These are phyloP conservation scores for Xylaria castorea DNA, from an alignment of 495 filamentous ascomycete species.

Conservation along the genomic window DNA sequence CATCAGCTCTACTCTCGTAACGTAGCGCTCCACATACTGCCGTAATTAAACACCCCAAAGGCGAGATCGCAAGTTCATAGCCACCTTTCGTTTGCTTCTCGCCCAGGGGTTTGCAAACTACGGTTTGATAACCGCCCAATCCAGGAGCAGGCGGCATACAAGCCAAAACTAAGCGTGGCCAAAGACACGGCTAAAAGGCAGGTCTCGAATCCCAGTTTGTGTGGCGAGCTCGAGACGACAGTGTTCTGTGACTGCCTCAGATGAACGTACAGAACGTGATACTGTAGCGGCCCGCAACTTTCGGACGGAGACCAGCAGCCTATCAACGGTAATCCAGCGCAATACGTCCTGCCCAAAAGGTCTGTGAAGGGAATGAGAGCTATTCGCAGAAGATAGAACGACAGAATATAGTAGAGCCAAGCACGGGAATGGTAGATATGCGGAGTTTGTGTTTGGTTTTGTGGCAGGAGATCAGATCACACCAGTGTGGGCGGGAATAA, in stretches of 20 bases:
- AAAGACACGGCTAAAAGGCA: not conserved
- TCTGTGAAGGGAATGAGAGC: not conserved
- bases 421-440: not conserved
- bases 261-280: not conserved
- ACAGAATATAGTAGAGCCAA: not conserved
- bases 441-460: not conserved
- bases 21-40: not conserved
- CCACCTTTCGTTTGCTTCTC: not conserved
- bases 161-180: not conserved
- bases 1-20: not conserved
- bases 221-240: not conserved
- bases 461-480: not conserved
- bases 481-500: constrained; percentile 7
- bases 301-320: not conserved
- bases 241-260: not conserved
- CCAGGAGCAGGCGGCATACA: not conserved
- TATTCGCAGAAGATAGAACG: not conserved
- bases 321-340: not conserved
- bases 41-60: not conserved
- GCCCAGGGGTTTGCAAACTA: not conserved
- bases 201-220: not conserved
- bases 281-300: not conserved
- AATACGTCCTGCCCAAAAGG: constrained; percentile 4
- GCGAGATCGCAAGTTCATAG: not conserved
- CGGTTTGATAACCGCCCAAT: not conserved